These are phyloP conservation scores for Yarrowia phangngaensis DNA, from an alignment of 805 yeast genomes.

Conservation along the genomic window DNA sequence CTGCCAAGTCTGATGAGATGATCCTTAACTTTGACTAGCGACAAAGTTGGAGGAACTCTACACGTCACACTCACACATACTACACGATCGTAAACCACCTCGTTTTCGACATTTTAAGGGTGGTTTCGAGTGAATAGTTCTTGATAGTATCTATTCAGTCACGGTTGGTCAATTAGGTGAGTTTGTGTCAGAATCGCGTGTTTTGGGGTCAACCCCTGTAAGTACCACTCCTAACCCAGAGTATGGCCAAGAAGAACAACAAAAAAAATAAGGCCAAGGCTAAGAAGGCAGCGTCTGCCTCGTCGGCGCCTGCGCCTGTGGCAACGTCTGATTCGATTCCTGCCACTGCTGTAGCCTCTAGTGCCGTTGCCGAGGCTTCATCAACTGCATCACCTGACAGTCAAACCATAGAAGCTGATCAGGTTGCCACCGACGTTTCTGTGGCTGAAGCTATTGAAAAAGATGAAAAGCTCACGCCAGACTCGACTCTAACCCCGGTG, in stretches of 20 bases:
- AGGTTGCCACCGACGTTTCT: too few relatives aligned
- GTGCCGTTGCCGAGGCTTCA: too few relatives aligned
- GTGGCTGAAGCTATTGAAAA: too few relatives aligned
- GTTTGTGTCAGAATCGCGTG: neutral
- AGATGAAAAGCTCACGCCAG: too few relatives aligned
- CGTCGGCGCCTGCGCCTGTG: neutral
- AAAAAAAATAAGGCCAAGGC: slow-evolving; percentile 22
- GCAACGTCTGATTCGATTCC: neutral
- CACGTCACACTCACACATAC: slow-evolving; percentile 25
- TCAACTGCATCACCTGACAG: too few relatives aligned
- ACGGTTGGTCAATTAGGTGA: slow-evolving; percentile 24
- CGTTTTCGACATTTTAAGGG: slow-evolving; percentile 13
- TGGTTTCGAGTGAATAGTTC: slow-evolving; percentile 1
- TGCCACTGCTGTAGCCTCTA: too few relatives aligned
- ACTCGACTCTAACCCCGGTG: too few relatives aligned
- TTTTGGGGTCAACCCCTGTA: neutral
- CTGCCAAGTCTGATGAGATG: too few relatives aligned
- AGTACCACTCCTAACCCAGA: slow-evolving; percentile 13
- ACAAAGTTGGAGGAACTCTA: slow-evolving; percentile 25
- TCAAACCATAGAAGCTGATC: too few relatives aligned
- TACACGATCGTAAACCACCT: slow-evolving; percentile 19
- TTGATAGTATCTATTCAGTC: neutral
- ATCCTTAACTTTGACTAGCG: too few relatives aligned
- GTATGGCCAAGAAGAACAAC: slow-evolving; percentile 25
- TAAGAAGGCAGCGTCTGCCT: slow-evolving; percentile 9